Conservation (phyloP, 2,329 filamentous ascomycete genomes). For the Alternaria incomplexa region DNA sequence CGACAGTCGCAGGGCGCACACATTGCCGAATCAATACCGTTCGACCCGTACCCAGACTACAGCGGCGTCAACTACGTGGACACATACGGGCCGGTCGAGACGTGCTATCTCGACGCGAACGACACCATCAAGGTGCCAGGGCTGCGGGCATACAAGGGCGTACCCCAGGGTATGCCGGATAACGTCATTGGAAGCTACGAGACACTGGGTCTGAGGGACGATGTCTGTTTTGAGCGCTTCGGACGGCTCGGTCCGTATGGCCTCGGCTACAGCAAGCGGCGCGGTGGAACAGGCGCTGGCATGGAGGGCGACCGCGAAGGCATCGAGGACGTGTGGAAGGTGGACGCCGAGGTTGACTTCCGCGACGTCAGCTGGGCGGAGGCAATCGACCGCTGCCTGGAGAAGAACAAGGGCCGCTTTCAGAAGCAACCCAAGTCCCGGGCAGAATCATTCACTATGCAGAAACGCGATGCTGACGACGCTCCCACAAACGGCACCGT, state of each 20-base stretch:
- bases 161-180: slow-evolving; percentile 83
- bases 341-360: slow-evolving; percentile 76
- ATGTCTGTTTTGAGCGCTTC: slow-evolving; percentile 92
- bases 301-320: slow-evolving; percentile 84
- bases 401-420: slow-evolving; percentile 75
- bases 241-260: slow-evolving; percentile 90
- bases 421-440: slow-evolving; percentile 43
- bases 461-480: slow-evolving; percentile 19
- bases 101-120: slow-evolving; percentile 79
- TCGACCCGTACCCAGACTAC: slow-evolving; percentile 73
- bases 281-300: slow-evolving; percentile 83
- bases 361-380: slow-evolving; percentile 78
- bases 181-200: slow-evolving; percentile 87
- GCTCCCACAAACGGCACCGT: slow-evolving; percentile 17
- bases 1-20: slow-evolving; percentile 37
- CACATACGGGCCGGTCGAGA: slow-evolving; percentile 65
- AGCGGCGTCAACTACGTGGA: slow-evolving; percentile 61
- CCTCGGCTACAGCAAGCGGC: slow-evolving; percentile 78
- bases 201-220: slow-evolving; percentile 75
- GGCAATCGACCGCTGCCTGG: slow-evolving; percentile 74
- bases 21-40: slow-evolving; percentile 51
- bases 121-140: slow-evolving; percentile 70
- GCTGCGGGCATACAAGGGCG: slow-evolving; percentile 76
- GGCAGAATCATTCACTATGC: slow-evolving; percentile 52
- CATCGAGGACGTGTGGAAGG: slow-evolving; percentile 77